Percentiles rank a stretch among this genome's conserved stretches.
Conservation (phyloP, 257 asterid genomes). For the Ballota nigra region DNA sequence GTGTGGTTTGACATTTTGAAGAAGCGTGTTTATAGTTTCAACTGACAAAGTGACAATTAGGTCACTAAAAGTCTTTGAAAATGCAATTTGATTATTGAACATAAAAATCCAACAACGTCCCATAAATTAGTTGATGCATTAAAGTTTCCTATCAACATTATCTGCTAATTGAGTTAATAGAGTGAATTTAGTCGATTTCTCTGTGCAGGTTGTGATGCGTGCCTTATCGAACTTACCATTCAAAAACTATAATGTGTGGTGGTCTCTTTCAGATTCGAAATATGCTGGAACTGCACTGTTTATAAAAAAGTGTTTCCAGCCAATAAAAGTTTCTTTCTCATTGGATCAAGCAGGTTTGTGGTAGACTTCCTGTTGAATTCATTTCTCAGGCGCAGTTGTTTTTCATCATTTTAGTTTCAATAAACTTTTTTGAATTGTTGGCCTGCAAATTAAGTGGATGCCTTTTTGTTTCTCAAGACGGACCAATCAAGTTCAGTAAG, state of each 20-base stretch:
- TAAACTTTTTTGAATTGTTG: not conserved
- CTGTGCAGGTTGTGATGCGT: conserved; percentile 68
- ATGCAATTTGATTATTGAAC: conserved; percentile 9
- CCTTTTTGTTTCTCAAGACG: not conserved
- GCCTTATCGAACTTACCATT: conserved; percentile 71
- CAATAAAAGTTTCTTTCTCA: conserved; percentile 71
- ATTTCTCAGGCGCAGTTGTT: not conserved
- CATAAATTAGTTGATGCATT: conserved; percentile 7
- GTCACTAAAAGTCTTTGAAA: not conserved
- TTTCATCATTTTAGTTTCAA: not conserved
- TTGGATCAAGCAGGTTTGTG: conserved; percentile 72
- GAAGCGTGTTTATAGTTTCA: not conserved
- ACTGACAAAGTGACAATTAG: not conserved
- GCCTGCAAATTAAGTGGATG: not conserved
- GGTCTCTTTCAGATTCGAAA: conserved; percentile 94
- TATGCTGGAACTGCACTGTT: conserved; percentile 94
- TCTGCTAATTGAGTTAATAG: not conserved
- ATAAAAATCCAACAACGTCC: not conserved
- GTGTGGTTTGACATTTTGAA: not conserved
- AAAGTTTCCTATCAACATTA: not conserved
- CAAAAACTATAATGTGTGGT: conserved; percentile 75
- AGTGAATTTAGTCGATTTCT: conserved; percentile 14
- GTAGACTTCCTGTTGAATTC: not conserved
- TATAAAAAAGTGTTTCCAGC: conserved; percentile 72
- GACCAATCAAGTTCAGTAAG: not conserved